Base-by-base conservation (phyloP, 495 filamentous ascomycete species). In the Aspergillus kassunensis region DNA sequence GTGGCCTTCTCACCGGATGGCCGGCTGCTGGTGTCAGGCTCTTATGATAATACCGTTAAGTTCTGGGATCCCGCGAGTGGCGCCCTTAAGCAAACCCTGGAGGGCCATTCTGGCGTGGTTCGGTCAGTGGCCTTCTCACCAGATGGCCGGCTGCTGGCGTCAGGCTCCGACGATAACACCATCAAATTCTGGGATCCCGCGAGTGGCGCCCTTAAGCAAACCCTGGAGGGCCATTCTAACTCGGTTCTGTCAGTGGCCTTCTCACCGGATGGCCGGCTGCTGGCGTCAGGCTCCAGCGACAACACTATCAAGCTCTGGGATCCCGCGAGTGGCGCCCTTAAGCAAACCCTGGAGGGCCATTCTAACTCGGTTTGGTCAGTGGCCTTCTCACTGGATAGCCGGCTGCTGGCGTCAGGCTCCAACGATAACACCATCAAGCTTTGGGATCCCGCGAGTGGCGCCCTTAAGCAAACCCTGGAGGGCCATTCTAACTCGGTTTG, bases 371-470 rank as follows among this genome's bases (percentile, higher is more conserved):
- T 48, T n/a, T 6, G 6, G 2, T 25, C 27, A 5, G 34, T 54
- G 7, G 36, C 25, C 16, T 49, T 54, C 13, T 54, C 52, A 29
- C 25, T 11, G 12, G 35, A 54, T 44, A 30, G 44, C 4, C 6
- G 24, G 3, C 4, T 36, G 3, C 25, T 54, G 1, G 60, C 51
- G 7, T 61, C 58, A 20, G 44, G 35, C 25, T 61, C 50, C 13
- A 10, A 15, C 21, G 65, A 68, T 53, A 23, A 41, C 0, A 63
- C 57, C 21, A 44, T 65, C 3, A 49, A 53, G 24, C 24, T 69
- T 12, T 54, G 52, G 52, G 36, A 54, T 35, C 11, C 36, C 1
- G 47, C 24, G 0, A 48, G 35, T 4, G 44, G 34, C 23, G 13
- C 20, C 5, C 23, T 47, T 1, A 12, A 31, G 25, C 42, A 31